Base-by-base conservation (phyloP, 1,284 basidiomycete species). In the Austroboletus niveus region DNA sequence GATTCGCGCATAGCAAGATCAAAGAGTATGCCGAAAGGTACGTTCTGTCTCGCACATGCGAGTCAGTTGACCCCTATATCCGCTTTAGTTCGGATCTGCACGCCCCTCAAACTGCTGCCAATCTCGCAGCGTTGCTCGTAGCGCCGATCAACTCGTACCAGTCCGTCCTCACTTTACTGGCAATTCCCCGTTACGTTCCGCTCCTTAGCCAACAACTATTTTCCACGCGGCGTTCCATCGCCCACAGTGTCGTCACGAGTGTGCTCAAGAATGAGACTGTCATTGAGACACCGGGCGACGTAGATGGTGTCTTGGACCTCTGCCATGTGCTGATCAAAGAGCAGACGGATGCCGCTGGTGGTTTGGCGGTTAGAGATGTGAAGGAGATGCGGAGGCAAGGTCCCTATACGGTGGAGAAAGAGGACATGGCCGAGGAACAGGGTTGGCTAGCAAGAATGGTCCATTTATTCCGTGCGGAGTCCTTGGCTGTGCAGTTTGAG, bases 381-480 rank as follows among this genome's bases (percentile, higher is more conserved):
- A 78, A 81, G 54, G 84, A 84, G 40, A 69, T 75, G 34, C 73
- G 84, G 48, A 72, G 81, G 60, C 78, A 81, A 47, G 80, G 77
- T 12, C 75, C 82, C 17, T 77, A 81, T 55, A 72, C 73, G 57
- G 72, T 75, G 43, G 92, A 94, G 63, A 74, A 85, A 47, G 90
- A 94, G 63, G 94, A 97, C 65, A 78, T 93, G 75, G 94, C 94
- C 0, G 95, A 97, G 69, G 95, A 98, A 69, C 94, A 98, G 63
- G 95, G 94, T 0, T 98, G 94, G 94, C 84, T 97, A 14, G 94
- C 94, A 22, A 77, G 94, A 56, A 96, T 98, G 89, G 89, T 98
- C 4, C 94, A 98, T 75, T 68, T 97, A 31, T 95, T 98, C 82
- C 77, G 84, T 22, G 81, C 91, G 1, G 90, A 96, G 49, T 87